Evolutionary conservation across 1,284 basidiomycete species (phyloP).

Genomic region (Veloboletus limbatus): DNA sequence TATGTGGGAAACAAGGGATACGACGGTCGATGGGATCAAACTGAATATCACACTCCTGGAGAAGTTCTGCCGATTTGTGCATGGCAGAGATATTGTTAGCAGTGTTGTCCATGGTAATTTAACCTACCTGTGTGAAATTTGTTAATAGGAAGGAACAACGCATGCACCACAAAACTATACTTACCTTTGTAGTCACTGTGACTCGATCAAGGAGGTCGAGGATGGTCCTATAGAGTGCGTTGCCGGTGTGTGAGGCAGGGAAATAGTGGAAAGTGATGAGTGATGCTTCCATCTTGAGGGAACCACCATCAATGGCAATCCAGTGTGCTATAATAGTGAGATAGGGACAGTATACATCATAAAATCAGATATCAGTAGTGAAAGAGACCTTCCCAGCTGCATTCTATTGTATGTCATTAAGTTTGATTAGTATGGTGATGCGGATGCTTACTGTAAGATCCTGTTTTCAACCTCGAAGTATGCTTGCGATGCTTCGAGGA

Average conservation of each 20-base stretch:
- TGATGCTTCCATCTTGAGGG: neutral
- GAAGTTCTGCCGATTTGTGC: neutral
- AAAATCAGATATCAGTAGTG: constrained; percentile 5
- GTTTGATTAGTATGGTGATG: no score
- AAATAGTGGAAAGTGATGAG: neutral
- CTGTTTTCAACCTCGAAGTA: neutral
- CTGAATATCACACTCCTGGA: neutral
- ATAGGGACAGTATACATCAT: neutral
- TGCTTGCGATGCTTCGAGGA: neutral
- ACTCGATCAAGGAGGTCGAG: neutral
- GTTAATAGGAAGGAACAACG: no score
- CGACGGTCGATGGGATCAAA: neutral
- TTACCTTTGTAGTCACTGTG: neutral
- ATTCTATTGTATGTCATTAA: no score
- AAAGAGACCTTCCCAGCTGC: neutral
- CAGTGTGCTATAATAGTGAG: constrained; percentile 1
- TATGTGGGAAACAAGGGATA: constrained; percentile 4
- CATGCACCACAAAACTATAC: no score
- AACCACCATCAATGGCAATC: neutral
- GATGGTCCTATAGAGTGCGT: neutral
- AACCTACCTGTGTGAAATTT: no score
- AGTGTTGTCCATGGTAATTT: constrained; percentile 3
- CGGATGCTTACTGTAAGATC: neutral
- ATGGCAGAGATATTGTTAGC: neutral
- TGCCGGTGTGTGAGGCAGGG: neutral